Conservation (phyloP, 1,284 basidiomycete species). For the Quambalaria eucalypti region DNA sequence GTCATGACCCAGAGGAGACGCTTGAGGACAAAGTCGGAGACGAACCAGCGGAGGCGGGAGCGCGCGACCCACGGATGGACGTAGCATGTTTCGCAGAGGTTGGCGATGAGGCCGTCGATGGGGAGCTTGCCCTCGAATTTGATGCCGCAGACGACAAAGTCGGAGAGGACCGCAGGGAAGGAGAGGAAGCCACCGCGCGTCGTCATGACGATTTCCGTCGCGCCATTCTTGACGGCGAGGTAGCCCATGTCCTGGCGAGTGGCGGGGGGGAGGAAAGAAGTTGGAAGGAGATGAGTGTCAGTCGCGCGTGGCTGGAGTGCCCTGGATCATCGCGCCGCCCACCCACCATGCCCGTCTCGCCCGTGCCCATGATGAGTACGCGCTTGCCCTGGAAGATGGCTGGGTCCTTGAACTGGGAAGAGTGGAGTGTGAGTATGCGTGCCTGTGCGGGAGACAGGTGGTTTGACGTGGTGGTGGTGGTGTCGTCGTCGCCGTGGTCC, state of each 20-base stretch:
- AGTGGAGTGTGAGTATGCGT: slow-evolving; percentile 25
- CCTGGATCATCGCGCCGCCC: too few relatives aligned
- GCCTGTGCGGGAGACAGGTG: slow-evolving; percentile 2
- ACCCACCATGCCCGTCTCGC: slow-evolving; percentile 61
- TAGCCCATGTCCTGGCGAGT: slow-evolving; percentile 52
- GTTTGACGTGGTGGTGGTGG: not conserved
- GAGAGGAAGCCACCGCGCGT: slow-evolving; percentile 54
- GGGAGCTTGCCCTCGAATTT: slow-evolving; percentile 54
- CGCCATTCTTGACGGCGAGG: slow-evolving; percentile 54
- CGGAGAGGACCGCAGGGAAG: slow-evolving; percentile 60
- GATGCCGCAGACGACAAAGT: slow-evolving; percentile 56
- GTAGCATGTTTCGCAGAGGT: slow-evolving; percentile 56
- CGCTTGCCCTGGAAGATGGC: slow-evolving; percentile 24
- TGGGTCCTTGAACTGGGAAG: slow-evolving; percentile 31
- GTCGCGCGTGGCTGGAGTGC: too few relatives aligned
- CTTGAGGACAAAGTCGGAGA: slow-evolving; percentile 60
- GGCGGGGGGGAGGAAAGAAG: not conserved
- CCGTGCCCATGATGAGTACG: slow-evolving; percentile 43
- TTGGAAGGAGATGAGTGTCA: not conserved
- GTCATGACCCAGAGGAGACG: slow-evolving; percentile 58
- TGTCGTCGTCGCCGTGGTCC: not conserved
- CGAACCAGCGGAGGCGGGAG: slow-evolving; percentile 58
- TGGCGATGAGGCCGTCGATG: slow-evolving; percentile 59
- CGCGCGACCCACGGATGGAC: slow-evolving; percentile 51
- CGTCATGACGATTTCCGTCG: slow-evolving; percentile 56